Evolutionary conservation across 352 stramenopile species (phyloP).

Genomic region (Globisporangium echinulatum): DNA sequence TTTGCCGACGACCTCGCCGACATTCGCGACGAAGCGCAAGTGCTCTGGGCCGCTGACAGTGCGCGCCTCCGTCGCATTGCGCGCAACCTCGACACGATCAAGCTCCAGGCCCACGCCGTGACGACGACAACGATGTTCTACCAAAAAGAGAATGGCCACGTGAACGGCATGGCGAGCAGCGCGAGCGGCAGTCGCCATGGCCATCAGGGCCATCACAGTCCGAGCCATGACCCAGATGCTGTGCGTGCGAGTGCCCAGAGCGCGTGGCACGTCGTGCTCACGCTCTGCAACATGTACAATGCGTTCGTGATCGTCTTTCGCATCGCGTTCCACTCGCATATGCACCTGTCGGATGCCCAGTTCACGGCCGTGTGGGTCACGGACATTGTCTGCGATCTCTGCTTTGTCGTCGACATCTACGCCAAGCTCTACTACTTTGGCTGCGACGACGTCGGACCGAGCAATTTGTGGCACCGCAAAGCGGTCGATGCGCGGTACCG

Average conservation of each 20-base stretch:
- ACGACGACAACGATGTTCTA: slow-evolving; percentile 47
- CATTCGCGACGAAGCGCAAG: slow-evolving; percentile 40
- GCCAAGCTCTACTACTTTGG: slow-evolving; percentile 63
- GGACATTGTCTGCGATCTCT: slow-evolving; percentile 45
- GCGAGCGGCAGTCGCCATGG: background rate
- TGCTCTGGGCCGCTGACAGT: slow-evolving; percentile 35
- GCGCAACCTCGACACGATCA: slow-evolving; percentile 39
- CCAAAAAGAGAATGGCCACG: slow-evolving; percentile 24
- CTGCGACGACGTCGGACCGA: slow-evolving; percentile 26
- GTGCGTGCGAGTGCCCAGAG: slow-evolving; percentile 18
- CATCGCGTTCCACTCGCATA: slow-evolving; percentile 51
- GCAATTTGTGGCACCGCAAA: slow-evolving; percentile 38
- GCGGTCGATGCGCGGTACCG: slow-evolving; percentile 28
- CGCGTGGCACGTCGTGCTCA: slow-evolving; percentile 46
- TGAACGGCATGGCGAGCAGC: background rate
- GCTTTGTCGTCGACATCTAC: slow-evolving; percentile 60
- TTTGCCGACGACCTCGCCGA: slow-evolving; percentile 49
- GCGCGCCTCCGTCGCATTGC: slow-evolving; percentile 23
- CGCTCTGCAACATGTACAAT: slow-evolving; percentile 63
- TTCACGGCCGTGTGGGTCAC: slow-evolving; percentile 24
- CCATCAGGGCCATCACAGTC: background rate
- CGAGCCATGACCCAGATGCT: slow-evolving; percentile 7
- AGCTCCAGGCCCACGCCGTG: slow-evolving; percentile 50
- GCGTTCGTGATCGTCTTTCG: slow-evolving; percentile 59
- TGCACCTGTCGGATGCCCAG: slow-evolving; percentile 21